Conservation (phyloP, 202 grass and related monocot species). For the Brachypodium distachyon region DNA sequence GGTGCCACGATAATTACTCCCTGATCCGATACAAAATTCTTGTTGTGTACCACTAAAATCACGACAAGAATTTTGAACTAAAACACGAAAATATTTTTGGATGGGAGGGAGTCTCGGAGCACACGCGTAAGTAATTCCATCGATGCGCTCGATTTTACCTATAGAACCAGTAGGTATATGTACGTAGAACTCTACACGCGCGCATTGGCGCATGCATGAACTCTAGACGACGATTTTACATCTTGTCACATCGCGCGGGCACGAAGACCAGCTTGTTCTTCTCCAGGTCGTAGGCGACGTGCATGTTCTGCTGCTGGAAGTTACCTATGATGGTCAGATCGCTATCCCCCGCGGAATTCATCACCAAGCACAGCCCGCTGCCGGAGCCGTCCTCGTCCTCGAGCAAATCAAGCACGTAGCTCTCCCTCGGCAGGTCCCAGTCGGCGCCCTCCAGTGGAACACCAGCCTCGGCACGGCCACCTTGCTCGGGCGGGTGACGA, state of each 20-base stretch:
- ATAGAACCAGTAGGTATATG: background rate
- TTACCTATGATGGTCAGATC: constrained; percentile 24
- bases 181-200: background rate
- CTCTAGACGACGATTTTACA: background rate
- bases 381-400: background rate
- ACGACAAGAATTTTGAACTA: no score
- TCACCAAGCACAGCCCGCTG: constrained; percentile 7
- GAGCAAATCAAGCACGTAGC: background rate
- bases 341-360: background rate
- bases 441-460: constrained; percentile 43
- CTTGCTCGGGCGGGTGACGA: background rate
- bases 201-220: background rate
- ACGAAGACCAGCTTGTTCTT: constrained; percentile 28
- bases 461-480: constrained; percentile 28
- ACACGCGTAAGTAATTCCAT: no score
- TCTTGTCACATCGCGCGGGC: constrained; percentile 26
- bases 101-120: no score
- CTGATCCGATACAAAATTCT: no score
- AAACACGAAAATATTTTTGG: no score
- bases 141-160: background rate
- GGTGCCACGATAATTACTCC: no score
- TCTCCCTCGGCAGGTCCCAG: constrained; percentile 31
- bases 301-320: constrained; percentile 55
- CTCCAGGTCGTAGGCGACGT: constrained; percentile 48
- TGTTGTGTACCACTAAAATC: no score